Base-by-base conservation (phyloP, 345 rosid species). In the Gossypium ekmanianum region DNA sequence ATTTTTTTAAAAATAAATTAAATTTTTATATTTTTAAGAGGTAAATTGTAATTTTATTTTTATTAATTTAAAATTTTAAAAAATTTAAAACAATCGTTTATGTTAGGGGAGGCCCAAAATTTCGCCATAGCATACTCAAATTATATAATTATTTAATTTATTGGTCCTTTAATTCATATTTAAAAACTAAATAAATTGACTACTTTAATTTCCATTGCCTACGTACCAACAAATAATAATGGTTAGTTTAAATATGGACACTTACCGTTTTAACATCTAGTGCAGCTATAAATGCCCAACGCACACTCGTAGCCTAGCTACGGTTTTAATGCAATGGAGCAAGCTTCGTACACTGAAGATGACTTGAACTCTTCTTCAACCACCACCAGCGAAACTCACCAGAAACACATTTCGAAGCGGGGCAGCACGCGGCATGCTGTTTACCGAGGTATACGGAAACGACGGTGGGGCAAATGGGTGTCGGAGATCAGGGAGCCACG, bases 401-500 rank as follows among this genome's bases (percentile, higher is more conserved):
- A 1, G 11, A 79, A 74, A 41, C 18, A 72, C 11, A 55, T 73
- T 1, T 2, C 83, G 11, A 73, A 73, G 3, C 13, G 29, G 29
- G 75, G 81, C 22, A 83, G 84, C 55, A 86, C 94, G 0, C 78
- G 92, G 10, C 96, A 91, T 61, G 89, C 97, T 1, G 77, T 84
- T 26, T 92, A 92, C 74, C 87, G 83, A 2, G 97, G 97, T 2
- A 92, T 92, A 39, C 82, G 94, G 26, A 92, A 89, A 79, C 83
- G 97, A 68, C 85, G 87, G 57, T 93, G 97, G 97, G 97, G 97
- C 6, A 91, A 89, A 79, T 93, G 97, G 97, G 97, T 93, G 66
- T 93, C 97, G 2, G 97, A 93, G 75, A 93, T 93, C 26, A 81
- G 97, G 76, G 97, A 93, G 83, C 97, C 97, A 0, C 85, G 91